Base-by-base conservation (phyloP, 2,329 filamentous ascomycete genomes). In the Alternaria ventricosa region DNA sequence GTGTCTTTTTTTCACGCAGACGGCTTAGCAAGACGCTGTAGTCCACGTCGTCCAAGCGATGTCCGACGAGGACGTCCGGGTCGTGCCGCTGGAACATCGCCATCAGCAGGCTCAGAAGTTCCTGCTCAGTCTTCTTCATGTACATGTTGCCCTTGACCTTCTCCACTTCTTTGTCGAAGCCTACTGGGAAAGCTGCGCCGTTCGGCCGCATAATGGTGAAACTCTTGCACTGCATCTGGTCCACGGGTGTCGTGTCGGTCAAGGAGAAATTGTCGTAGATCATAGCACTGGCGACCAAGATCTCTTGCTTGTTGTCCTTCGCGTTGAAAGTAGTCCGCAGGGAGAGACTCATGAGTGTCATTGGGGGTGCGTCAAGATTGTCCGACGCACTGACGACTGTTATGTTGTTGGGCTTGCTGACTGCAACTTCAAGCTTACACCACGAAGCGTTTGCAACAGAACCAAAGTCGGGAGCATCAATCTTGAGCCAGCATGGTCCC, bases 401-500 rank as follows among this genome's bases (percentile, higher is more conserved):
- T 63, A 99, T 88, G 73, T 88, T 88, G 72, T 91, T 89, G 2
- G 96, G 95, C 66, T 94, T 91, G 36, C 88, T 87, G 50, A 94
- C 91, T 71, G 92, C 87, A 53, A 97, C 89, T 80, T 99, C 96
- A 11, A 99, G 88, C 81, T 97, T 98, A 85, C 96, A 97, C 87
- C 96, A 96, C 1, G 96, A 99, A 11, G 94, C 92, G 72, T 97
- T 97, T 80, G 93, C 95, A 70, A 98, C 86, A 6, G 91, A 85
- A 18, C 87, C 87, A 77, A 97, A 97, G 78, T 97, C 90, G 28
- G 92, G 92, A 69, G 92, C 90, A 69, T 94, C 87, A 59, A 99
- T 96, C 76, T 91, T 94, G 49, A 99, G 87, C 96, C 96, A 99
- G 79, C 96, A 98, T 28, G 96, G 96, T 2, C 96, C 96, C 95